Evolutionary conservation across 225 moss, liverwort and hornwort species (phyloP).

Genomic region (Physcomitrium patens): DNA sequence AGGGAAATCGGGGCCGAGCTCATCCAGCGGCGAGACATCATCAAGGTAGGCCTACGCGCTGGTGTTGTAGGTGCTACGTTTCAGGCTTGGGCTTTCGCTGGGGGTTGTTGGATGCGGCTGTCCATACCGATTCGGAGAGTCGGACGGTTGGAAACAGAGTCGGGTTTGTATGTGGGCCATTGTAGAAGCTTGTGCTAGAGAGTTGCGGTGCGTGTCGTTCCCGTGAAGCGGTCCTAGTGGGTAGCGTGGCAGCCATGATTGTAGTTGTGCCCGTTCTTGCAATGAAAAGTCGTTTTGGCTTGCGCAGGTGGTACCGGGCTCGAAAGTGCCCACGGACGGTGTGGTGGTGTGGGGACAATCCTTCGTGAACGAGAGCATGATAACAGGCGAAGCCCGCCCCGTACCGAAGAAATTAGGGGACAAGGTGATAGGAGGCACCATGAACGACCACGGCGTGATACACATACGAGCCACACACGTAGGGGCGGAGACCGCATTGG

Average conservation of each 20-base stretch:
- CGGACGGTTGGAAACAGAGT: background rate
- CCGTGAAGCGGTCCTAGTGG: no score
- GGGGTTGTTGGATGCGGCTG: background rate
- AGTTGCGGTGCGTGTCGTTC: background rate
- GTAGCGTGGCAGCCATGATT: no score
- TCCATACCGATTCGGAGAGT: no score
- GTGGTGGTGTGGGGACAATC: conserved; percentile 87
- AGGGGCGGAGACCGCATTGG: conserved; percentile 93
- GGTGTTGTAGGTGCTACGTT: background rate
- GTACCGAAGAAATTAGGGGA: conserved; percentile 85
- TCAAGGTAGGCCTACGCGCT: conserved; percentile 55
- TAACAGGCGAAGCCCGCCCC: conserved; percentile 93
- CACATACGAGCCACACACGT: conserved; percentile 88
- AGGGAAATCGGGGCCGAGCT: conserved; percentile 83
- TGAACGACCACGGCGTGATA: conserved; percentile 93
- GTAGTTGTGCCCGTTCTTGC: background rate
- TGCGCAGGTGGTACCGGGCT: conserved; percentile 79
- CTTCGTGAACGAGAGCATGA: conserved; percentile 97
- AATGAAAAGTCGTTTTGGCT: conserved; percentile 10
- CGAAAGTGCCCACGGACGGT: conserved; percentile 95
- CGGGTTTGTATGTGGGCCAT: background rate
- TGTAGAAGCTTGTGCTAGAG: background rate
- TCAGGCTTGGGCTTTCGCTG: background rate
- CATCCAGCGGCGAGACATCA: conserved; percentile 90
- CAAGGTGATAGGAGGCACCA: conserved; percentile 95